Conservation (phyloP, 192 early-diverging fungal genomes). For the Rhizophagus clarus region DNA sequence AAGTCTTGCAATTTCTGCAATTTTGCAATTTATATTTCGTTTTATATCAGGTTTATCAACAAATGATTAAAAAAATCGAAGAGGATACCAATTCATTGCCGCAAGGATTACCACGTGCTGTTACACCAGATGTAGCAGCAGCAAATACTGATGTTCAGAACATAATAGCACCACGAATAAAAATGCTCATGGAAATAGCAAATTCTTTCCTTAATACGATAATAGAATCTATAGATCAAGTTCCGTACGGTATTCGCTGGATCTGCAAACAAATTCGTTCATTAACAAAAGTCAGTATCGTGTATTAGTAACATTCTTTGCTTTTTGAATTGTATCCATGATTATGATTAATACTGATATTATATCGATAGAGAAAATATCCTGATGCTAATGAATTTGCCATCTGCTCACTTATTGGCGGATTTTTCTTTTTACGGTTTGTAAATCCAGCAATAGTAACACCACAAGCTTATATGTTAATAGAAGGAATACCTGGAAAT, state of each 20-base stretch:
- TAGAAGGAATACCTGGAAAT: slow-evolving; percentile 77
- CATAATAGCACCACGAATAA: slow-evolving; percentile 79
- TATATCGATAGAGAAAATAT: slow-evolving; percentile 69
- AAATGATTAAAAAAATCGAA: slow-evolving; percentile 80
- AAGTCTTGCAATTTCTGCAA: neutral
- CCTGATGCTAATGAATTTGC: slow-evolving; percentile 86
- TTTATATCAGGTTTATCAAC: slow-evolving; percentile 67
- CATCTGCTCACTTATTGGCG: slow-evolving; percentile 94
- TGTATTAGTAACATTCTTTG: neutral
- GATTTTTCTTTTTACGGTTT: slow-evolving; percentile 96
- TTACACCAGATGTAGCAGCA: slow-evolving; percentile 81
- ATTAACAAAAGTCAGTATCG: slow-evolving; percentile 67
- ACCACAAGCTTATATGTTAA: slow-evolving; percentile 92
- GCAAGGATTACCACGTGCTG: slow-evolving; percentile 68
- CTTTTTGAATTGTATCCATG: neutral
- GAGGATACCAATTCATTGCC: slow-evolving; percentile 59
- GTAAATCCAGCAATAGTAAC: slow-evolving; percentile 98
- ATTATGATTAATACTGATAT: neutral
- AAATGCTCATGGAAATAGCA: slow-evolving; percentile 85
- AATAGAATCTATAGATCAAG: slow-evolving; percentile 75
- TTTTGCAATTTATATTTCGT: neutral
- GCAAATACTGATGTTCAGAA: slow-evolving; percentile 81
- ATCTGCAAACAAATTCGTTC: slow-evolving; percentile 97
- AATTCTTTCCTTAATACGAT: slow-evolving; percentile 86
- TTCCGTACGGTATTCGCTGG: slow-evolving; percentile 97